These are phyloP conservation scores for Kappamyces sp. DNA, from an alignment of 192 early-diverging fungal genomes.

Conservation along the genomic window DNA sequence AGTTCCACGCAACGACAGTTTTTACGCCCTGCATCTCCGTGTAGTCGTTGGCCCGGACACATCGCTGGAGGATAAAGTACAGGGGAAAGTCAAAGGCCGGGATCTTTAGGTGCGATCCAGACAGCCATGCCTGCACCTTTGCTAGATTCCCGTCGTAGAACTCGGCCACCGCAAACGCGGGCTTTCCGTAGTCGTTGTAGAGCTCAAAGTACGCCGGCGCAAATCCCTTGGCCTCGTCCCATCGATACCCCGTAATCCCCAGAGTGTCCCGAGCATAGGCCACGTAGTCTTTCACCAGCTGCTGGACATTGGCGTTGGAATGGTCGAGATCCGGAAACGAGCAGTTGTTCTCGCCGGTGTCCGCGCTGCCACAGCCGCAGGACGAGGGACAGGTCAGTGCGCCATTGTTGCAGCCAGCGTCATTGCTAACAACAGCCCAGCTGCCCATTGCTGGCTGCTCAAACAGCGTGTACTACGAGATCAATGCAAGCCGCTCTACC, in stretches of 20 bases:
- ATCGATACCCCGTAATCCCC: slow-evolving; percentile 1
- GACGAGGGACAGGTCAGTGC: neutral
- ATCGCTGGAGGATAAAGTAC: neutral
- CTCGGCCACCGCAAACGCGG: neutral
- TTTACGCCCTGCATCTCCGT: too few species aligned
- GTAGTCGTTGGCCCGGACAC: neutral
- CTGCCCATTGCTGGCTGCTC: slow-evolving; percentile 2
- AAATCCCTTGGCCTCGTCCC: slow-evolving; percentile 2
- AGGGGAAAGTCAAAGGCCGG: slow-evolving; percentile 4
- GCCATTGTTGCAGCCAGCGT: neutral
- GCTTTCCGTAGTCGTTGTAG: neutral
- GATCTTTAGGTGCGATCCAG: neutral
- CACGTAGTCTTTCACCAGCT: neutral
- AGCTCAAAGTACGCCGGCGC: neutral
- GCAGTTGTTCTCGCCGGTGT: slow-evolving; percentile 7
- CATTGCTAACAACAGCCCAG: slow-evolving; percentile 3
- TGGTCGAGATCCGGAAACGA: slow-evolving; percentile 2
- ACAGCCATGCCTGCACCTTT: neutral
- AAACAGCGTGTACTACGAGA: neutral
- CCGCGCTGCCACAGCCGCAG: neutral
- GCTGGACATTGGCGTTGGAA: neutral
- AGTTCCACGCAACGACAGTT: neutral
- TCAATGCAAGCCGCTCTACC: too few species aligned
- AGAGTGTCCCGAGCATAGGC: neutral
- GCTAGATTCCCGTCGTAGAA: slow-evolving; percentile 3